phyloP scores from a whole-genome alignment of 23 red algal genomes.

The Gracilaria gracilis region DNA sequence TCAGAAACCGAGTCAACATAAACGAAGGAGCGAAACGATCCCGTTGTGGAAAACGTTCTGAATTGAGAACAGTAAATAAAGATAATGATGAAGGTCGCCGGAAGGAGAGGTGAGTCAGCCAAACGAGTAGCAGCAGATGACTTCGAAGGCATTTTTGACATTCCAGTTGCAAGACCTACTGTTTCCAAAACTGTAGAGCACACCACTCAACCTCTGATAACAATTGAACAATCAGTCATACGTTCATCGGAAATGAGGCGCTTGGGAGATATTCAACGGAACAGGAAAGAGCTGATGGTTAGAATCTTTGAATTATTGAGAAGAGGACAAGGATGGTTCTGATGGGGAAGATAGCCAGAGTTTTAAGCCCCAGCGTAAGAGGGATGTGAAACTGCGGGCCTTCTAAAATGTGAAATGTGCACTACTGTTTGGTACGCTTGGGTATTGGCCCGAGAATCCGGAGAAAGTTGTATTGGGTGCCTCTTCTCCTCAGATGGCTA shows the following conservation, averaged over 20 bases:
- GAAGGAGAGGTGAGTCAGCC: constrained; percentile 11
- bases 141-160: neutral
- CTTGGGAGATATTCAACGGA: neutral
- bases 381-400: too few relatives aligned
- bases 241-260: neutral
- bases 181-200: neutral
- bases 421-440: too few relatives aligned
- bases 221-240: neutral
- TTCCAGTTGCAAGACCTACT: neutral
- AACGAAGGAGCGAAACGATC: constrained; percentile 18
- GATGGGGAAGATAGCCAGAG: neutral
- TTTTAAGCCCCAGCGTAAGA: neutral
- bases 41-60: neutral
- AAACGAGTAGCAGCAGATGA: neutral
- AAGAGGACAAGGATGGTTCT: neutral
- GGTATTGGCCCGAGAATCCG: neutral
- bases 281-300: neutral
- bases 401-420: neutral
- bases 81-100: neutral
- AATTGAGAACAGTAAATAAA: neutral
- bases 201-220: neutral
- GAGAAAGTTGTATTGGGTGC: too few relatives aligned
- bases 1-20: constrained; percentile 32
- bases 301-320: neutral
- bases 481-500: too few relatives aligned